Evolutionary conservation across 2,329 filamentous ascomycete species (phyloP), one percentile per base, ranked within the genome.

Genomic region (Penicillium sp.): DNA sequence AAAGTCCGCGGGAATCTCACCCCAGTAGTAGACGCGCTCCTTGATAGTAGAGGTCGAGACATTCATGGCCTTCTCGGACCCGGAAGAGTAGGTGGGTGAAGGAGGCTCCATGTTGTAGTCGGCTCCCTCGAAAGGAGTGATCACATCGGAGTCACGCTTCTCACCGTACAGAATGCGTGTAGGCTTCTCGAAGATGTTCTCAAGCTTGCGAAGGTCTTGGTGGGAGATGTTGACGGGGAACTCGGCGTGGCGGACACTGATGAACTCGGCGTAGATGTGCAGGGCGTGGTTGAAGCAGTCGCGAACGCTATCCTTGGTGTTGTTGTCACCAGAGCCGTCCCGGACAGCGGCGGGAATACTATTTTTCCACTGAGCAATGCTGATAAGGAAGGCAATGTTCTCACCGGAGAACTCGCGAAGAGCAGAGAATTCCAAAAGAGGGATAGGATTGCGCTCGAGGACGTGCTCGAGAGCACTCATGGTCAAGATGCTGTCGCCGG

Each of bases 181-280:
- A 0, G 83, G 78, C 4, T 66, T 63, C 57, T 83, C 81, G 57
- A 88, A 88, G 16, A 86, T 70, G 3, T 59, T 62, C 39, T 85
- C 78, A 0, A 88, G 77, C 31, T 74, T 74, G 53, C 75, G 76
- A 48, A 82, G 79, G 38, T 85, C 78, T 16, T 75, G 68, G 2
- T 80, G 82, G 2, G 84, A 83, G 31, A 88, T 76, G 65, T 88
- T 88, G 70, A 88, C 78, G 41, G 84, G 84, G 58, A 88, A 87
- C 52, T 84, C 81, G 52, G 86, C 85, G 48, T 84, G 81, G 8
- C 76, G 75, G 2, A 80, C 76, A 61, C 81, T 82, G 68, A 88
- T 78, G 62, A 85, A 85, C 42, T 80, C 77, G 45, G 76, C 75
- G 65, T 86, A 88, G 63, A 88, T 85, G 48, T 76, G 74, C 1